Evolutionary conservation across 257 asterid genomes (phyloP).

Genomic region (Verbascum thapsus): DNA sequence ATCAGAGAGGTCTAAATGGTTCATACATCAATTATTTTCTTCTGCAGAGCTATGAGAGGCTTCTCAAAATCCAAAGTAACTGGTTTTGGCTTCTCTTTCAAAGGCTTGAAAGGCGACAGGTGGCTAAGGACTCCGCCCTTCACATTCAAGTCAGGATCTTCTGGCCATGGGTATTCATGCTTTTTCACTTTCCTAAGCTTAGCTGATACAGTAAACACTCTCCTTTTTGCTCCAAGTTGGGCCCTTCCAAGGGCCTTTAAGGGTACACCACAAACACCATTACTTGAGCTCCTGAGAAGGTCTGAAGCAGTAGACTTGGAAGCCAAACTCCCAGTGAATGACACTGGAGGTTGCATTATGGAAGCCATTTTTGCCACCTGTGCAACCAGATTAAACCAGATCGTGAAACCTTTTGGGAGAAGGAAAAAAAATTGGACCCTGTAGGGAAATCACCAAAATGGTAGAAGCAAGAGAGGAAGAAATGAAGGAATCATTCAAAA

Average conservation of each 20-base stretch:
- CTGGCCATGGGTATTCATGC: slow-evolving; percentile 58
- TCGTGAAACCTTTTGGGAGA: slow-evolving; percentile 16
- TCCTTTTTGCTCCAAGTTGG: slow-evolving; percentile 52
- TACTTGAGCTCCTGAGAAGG: slow-evolving; percentile 70
- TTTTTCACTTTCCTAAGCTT: slow-evolving; percentile 47
- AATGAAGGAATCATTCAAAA: neutral
- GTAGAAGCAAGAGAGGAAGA: neutral
- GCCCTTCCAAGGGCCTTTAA: slow-evolving; percentile 67
- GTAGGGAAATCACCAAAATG: neutral
- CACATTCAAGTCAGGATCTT: slow-evolving; percentile 55
- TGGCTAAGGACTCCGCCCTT: slow-evolving; percentile 74
- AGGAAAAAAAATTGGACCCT: slow-evolving; percentile 2
- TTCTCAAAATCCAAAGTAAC: slow-evolving; percentile 90
- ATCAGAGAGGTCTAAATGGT: neutral
- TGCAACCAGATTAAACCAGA: slow-evolving; percentile 27
- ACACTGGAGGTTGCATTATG: slow-evolving; percentile 55
- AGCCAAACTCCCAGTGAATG: slow-evolving; percentile 59
- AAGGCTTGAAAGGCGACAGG: slow-evolving; percentile 88
- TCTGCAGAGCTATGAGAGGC: slow-evolving; percentile 80
- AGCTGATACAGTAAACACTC: slow-evolving; percentile 48
- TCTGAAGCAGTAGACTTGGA: slow-evolving; percentile 67
- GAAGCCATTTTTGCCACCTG: slow-evolving; percentile 57
- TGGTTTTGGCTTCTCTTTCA: slow-evolving; percentile 92
- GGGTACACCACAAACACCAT: slow-evolving; percentile 68
- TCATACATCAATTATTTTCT: slow-evolving; percentile 73